A percentile compares a stretch with the other conserved stretches of the same genome.
phyloP scores from a whole-genome alignment of 2,329 filamentous ascomycete genomes.

The Epichloe gansuensis region DNA sequence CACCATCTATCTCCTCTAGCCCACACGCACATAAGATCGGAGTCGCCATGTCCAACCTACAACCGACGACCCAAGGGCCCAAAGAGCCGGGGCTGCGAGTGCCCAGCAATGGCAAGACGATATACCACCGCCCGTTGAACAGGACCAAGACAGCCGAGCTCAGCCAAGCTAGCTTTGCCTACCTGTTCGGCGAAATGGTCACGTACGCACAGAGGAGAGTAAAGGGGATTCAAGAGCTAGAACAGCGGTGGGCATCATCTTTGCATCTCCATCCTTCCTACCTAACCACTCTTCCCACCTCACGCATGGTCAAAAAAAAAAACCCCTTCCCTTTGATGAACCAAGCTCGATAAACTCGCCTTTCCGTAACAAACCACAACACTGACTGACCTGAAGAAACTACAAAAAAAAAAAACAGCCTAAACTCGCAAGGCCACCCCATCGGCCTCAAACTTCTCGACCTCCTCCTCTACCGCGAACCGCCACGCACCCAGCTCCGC shows the following conservation, averaged over 20 bases:
- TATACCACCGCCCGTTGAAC: conserved; percentile 93
- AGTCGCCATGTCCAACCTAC: conserved; percentile 35
- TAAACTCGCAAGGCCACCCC: conserved; percentile 85
- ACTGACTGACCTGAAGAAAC: too few relatives aligned
- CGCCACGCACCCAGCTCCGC: conserved; percentile 55
- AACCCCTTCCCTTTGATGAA: neutral
- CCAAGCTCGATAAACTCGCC: too few relatives aligned
- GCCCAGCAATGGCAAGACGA: conserved; percentile 88
- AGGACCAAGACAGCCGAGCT: conserved; percentile 78
- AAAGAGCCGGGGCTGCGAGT: conserved; percentile 61
- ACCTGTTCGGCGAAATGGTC: conserved; percentile 94
- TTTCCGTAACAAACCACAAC: too few relatives aligned
- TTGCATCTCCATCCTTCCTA: too few relatives aligned
- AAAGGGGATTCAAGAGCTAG: conserved; percentile 84
- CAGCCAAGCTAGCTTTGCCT: conserved; percentile 88
- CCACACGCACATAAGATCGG: neutral
- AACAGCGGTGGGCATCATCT: conserved; percentile 53
- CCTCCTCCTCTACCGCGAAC: conserved; percentile 77
- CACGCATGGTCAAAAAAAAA: neutral
- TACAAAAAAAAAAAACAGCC: conserved; percentile 31
- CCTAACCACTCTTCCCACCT: too few relatives aligned
- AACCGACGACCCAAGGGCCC: conserved; percentile 25
- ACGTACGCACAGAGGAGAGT: conserved; percentile 84
- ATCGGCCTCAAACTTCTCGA: conserved; percentile 91
- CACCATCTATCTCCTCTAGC: too few relatives aligned